Conservation (phyloP, 116 monocot genomes). For the Posidonia oceanica region DNA sequence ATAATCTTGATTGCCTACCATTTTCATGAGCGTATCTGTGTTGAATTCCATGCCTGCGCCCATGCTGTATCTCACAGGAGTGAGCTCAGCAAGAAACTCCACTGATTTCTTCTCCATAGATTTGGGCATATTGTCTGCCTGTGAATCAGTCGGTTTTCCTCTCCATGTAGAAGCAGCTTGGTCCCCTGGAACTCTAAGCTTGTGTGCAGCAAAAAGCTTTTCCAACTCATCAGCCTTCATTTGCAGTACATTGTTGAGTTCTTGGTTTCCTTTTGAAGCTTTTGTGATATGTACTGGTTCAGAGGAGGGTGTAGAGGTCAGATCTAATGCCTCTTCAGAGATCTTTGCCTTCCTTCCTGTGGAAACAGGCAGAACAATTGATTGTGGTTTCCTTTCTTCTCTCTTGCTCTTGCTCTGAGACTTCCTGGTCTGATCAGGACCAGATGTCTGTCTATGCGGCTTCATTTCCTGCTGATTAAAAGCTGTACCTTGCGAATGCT, state of each 20-base stretch:
- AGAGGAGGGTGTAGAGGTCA: constrained; percentile 11
- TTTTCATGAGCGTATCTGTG: constrained; percentile 29
- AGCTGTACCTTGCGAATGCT: constrained; percentile 4
- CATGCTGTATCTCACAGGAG: constrained; percentile 8
- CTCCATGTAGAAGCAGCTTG: constrained; percentile 35
- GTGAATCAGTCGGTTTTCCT: constrained; percentile 37
- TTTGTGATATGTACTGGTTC: constrained; percentile 24
- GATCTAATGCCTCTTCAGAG: constrained; percentile 8
- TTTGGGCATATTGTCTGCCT: constrained; percentile 18
- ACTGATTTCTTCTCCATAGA: constrained; percentile 19
- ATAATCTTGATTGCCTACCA: constrained; percentile 38
- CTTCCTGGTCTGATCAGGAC: constrained; percentile 17
- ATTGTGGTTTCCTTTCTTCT: constrained; percentile 16
- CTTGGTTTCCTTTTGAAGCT: constrained; percentile 60
- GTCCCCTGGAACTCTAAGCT: constrained; percentile 63
- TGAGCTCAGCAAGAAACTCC: constrained; percentile 11
- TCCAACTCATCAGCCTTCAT: constrained; percentile 95
- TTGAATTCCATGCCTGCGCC: constrained; percentile 31
- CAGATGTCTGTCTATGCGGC: constrained; percentile 19
- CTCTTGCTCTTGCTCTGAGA: constrained; percentile 19
- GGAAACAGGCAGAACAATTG: constrained; percentile 5
- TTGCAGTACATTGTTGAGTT: constrained; percentile 72
- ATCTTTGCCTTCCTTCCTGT: constrained; percentile 30
- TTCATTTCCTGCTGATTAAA: constrained; percentile 16
- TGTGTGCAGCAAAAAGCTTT: constrained; percentile 92